phyloP scores from a whole-genome alignment of 495 filamentous ascomycete genomes.

The Penicillium lividum region DNA sequence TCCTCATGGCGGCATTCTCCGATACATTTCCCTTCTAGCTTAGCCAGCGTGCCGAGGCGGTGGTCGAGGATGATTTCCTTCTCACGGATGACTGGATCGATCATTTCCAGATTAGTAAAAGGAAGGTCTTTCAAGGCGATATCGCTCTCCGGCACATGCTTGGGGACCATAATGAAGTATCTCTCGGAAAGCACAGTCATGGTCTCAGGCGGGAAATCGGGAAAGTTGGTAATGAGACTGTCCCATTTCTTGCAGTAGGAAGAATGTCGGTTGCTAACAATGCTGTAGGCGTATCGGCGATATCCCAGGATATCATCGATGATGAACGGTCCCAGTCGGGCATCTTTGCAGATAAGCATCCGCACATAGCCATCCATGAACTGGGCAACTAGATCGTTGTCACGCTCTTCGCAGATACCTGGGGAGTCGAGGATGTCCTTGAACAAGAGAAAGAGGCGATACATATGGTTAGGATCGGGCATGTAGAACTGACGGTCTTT shows the following conservation, averaged over 20 bases:
- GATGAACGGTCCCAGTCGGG: constrained; percentile 6
- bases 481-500: constrained; percentile 21
- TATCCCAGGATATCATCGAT: constrained; percentile 36
- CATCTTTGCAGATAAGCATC: constrained; percentile 15
- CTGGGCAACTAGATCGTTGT: constrained; percentile 23
- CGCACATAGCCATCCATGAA: constrained; percentile 32
- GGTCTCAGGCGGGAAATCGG: constrained; percentile 27
- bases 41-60: constrained; percentile 32
- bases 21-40: constrained; percentile 33
- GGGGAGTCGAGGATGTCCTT: constrained; percentile 36
- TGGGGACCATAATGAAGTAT: constrained; percentile 31
- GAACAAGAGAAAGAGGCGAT: constrained; percentile 33
- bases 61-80: constrained; percentile 32
- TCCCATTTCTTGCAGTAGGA: constrained; percentile 34
- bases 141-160: constrained; percentile 14
- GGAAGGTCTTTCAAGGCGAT: constrained; percentile 24
- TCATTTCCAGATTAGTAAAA: constrained; percentile 23
- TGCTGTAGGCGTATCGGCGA: constrained; percentile 26
- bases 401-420: constrained; percentile 25
- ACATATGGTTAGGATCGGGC: constrained; percentile 35
- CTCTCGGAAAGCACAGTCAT: constrained; percentile 39
- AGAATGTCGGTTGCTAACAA: constrained; percentile 23
- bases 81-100: constrained; percentile 23
- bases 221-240: constrained; percentile 25
- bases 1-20: constrained; percentile 39